Base-by-base conservation (phyloP, 805 yeast genomes). In the Saturnispora sekii region DNA sequence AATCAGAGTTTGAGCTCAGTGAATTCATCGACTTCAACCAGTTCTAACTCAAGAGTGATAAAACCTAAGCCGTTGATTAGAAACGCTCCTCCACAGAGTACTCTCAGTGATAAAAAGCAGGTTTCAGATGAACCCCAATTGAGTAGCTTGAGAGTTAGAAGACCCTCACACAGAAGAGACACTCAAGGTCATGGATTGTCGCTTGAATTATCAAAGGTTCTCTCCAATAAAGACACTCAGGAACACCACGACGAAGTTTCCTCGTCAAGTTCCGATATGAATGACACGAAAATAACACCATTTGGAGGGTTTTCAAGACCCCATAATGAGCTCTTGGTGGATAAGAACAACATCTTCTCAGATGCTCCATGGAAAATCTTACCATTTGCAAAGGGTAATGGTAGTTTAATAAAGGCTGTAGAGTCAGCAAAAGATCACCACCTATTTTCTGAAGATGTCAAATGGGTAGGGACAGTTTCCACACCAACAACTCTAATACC, bases 381-480 rank as follows among this genome's bases (percentile, higher is more conserved):
- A 2, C 73, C 73, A n/a, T 75, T 79, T 35, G 70, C 65, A 7
- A 79, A 79, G 51, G 96, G 97, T 7, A 93, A 93, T 57, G 95
- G 89, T 30, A 93, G 96, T 8, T 71, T 93, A 55, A 76, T 77
- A 49, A 90, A 93, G 53, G 96, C 97, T 0, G 75, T 93, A 12
- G 72, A 74, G 40, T 65, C 81, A 6, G 82, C 90, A 0, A 58
- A 73, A 11, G 59, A 68, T 1, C 65, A 68, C 10, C 48, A 38
- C 15, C 15, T 53, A 28, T 37, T 43, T 14, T 32, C 18, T 3
- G 61, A 68, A 38, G 57, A 64, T 5, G 69, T 67, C 40, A 68
- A 65, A 46, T 90, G 96, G 95, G 75, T 90, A 2, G 98, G 98
- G n/a, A 80, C 95, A 0, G 64, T 84, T 31, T 94, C 96, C 26